A percentile compares a stretch with the other conserved stretches of the same genome.
phyloP scores from a whole-genome alignment of 108 stramenopile species.

The Nitzschia palea region DNA sequence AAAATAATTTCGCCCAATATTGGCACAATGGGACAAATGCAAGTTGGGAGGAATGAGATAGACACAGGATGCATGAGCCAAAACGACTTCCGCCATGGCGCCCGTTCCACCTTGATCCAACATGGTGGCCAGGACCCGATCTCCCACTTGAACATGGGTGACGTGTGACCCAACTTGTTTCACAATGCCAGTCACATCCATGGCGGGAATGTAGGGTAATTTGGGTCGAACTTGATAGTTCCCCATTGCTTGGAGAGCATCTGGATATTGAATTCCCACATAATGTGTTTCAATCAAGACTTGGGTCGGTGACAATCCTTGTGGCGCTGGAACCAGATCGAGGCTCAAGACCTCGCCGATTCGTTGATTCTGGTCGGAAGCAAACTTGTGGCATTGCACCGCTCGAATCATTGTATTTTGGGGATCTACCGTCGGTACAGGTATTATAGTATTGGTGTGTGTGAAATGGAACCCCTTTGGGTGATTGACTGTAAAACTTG shows the following conservation, averaged over 20 bases:
- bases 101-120: constrained; percentile 58
- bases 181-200: constrained; percentile 67
- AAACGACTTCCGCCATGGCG: constrained; percentile 50
- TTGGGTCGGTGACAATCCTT: not conserved
- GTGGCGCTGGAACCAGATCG: constrained; percentile 26
- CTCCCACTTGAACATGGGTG: constrained; percentile 41
- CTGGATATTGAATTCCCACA: constrained; percentile 76
- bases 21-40: constrained; percentile 48
- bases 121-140: constrained; percentile 61
- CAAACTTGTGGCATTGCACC: constrained; percentile 60
- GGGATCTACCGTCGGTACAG: too few species aligned
- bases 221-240: constrained; percentile 61
- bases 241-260: constrained; percentile 65
- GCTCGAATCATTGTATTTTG: constrained; percentile 46
- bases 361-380: not conserved
- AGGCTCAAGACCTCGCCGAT: constrained; percentile 27
- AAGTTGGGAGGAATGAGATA: constrained; percentile 48
- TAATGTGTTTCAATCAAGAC: constrained; percentile 58
- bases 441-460: too few species aligned
- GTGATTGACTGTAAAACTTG: too few species aligned
- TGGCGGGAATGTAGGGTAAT: constrained; percentile 67
- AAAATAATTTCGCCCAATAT: constrained; percentile 70
- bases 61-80: constrained; percentile 37
- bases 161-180: constrained; percentile 44
- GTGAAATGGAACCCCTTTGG: too few species aligned